Conservation (phyloP, 805 yeast genomes). For the Teunomyces funiuensis region DNA sequence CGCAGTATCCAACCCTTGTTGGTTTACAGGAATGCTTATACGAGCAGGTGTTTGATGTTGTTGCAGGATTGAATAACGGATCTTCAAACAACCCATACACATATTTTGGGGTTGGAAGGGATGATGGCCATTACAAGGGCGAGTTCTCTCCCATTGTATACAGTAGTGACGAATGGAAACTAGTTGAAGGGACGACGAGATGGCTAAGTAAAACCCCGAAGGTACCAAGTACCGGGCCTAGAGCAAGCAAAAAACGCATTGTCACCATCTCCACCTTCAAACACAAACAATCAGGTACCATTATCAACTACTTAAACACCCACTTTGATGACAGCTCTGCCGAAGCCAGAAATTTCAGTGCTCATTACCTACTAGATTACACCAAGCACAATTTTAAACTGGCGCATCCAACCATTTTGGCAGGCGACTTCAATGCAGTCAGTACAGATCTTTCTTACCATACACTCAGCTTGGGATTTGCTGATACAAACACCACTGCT, state of each 20-base stretch:
- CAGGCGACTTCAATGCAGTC: conserved; percentile 57
- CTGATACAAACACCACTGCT: conserved; percentile 21
- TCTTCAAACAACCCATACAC: conserved; percentile 29
- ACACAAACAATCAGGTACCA: conserved; percentile 13
- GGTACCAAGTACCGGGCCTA: conserved; percentile 53
- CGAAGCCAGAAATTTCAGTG: conserved; percentile 45
- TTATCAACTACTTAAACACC: conserved; percentile 41
- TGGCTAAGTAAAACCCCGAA: conserved; percentile 60
- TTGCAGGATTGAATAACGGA: conserved; percentile 33
- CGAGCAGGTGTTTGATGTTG: conserved; percentile 39
- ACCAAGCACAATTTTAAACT: conserved; percentile 22
- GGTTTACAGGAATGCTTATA: conserved; percentile 48
- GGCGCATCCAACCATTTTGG: conserved; percentile 37
- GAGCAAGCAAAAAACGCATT: conserved; percentile 41
- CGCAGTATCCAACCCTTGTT: conserved; percentile 13
- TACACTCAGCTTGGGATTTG: conserved; percentile 39
- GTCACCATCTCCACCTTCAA: conserved; percentile 37
- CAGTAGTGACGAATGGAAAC: conserved; percentile 34
- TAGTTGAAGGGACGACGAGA: conserved; percentile 41
- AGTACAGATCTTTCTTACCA: conserved; percentile 17
- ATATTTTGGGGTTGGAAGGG: conserved; percentile 48
- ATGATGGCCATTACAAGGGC: conserved; percentile 49
- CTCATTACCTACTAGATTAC: conserved; percentile 32
- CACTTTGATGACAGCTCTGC: conserved; percentile 53
- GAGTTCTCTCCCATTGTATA: conserved; percentile 53